Evolutionary conservation across 75 land plant genomes (phyloP), one percentile per base, ranked within the genome.

Genomic region (Larix kaempferi): DNA sequence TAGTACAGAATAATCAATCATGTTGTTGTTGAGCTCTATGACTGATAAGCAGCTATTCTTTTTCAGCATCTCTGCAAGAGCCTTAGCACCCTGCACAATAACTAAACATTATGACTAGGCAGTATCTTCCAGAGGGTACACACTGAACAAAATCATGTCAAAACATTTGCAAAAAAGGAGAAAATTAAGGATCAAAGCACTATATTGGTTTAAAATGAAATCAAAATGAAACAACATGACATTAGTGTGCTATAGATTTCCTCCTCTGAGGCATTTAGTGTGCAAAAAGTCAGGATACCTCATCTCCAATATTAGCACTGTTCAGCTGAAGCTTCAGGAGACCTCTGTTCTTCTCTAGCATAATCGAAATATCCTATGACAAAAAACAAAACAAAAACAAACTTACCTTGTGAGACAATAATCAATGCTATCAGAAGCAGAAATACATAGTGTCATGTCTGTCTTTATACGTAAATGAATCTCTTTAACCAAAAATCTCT

Each of bases 1-100:
- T 22, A 26, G 75, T 93, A 98, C 99, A 82, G 96, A 79, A 82
- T 93, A 95, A 39, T 95, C 98, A 76, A 98, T 90, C 82, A 85
- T 83, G 78, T 98, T 95, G 83, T 98, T 98, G 87, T 95, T 98
- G 39, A 98, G 96, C 74, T 98, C 98, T 78, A 98, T 41, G 2
- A 86, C 72, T 49, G 89, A 89, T 57, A 98, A 80, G 71, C 67
- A 78, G 56, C 90, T 79, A 76, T 98, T 95, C 83, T 86, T 93
- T 77, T 95, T 98, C 81, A 98, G 84, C 92, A 91, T 82, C 71
- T 91, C 94, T 19, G 88, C 90, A 87, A 98, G 74, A 66, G 94
- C 93, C 85, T 90, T 95, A 23, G 96, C 99, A 59, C 99, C 99
- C 99, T 98, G 87, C 75, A 82, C 63, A 71, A 33, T 16, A 33